Evolutionary conservation across 352 stramenopile genomes (phyloP), one percentile per base, ranked within the genome.

Genomic region (Phytopythium helicoides): DNA sequence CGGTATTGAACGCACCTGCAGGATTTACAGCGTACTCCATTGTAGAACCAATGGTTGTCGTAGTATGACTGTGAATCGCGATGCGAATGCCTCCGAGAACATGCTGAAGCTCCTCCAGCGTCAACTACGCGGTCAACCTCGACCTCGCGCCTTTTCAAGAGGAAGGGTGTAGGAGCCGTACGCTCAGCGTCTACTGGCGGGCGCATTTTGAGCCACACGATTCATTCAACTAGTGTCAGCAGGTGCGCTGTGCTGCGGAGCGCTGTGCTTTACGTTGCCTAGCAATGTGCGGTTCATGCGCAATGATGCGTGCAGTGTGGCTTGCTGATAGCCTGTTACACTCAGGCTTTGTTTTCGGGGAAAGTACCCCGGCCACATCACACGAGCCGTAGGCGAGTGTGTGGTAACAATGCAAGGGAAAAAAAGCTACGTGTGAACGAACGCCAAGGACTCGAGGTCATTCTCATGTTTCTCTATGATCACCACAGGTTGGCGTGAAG

Each of bases 381-480:
- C n/a, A 28, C n/a, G n/a, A 45, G 38, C 38, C 19, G 38, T 45
- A 45, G 38, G 8, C 23, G 15, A 41, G 10, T 10, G 34, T 16
- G 15, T 33, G 28, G 28, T 10, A 33, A 33, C 28, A 33, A 33
- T 33, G n/a, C n/a, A n/a, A n/a, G n/a, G n/a, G n/a, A n/a, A 33
- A 9, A 33, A 33, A 33, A 33, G 28, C 28, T 33, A 33, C 28
- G 28, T 33, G 28, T 33, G 28, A 33, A 9, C 28, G 9, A 33
- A 33, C 28, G 28, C 28, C 28, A 33, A 33, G 28, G 28, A 10
- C 28, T 33, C 28, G 28, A 21, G 16, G 18, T 36, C 21, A 38
- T 15, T 58, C 49, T 63, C 47, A 55, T 50, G 33, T 41, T 19
- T 40, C 44, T 63, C 58, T 60, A 58, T 76, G 89, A 33, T 33